A percentile compares a stretch with the other conserved stretches of the same genome.
phyloP scores from a whole-genome alignment of 1,284 basidiomycete genomes.

The Cystobasidiaceae sp. region DNA sequence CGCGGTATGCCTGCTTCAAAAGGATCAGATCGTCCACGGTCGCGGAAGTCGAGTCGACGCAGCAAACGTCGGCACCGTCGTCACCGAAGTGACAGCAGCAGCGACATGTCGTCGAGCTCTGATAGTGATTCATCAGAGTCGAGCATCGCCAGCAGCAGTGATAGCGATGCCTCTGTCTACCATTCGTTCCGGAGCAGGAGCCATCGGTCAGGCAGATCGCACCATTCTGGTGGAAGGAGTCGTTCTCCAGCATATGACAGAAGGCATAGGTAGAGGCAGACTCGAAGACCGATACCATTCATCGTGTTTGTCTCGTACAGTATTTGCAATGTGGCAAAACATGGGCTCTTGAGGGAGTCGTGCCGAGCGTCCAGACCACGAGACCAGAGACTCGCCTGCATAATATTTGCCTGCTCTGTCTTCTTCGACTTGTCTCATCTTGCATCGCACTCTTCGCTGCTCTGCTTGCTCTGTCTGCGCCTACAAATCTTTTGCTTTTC shows the following conservation, averaged over 20 bases:
- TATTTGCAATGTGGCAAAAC: not conserved
- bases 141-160: not conserved
- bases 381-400: too few relatives aligned
- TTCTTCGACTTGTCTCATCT: too few relatives aligned
- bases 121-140: not conserved
- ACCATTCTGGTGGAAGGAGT: not conserved
- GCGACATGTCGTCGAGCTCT: not conserved
- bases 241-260: not conserved
- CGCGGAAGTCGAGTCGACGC: not conserved
- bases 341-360: too few relatives aligned
- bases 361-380: too few relatives aligned
- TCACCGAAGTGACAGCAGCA: not conserved
- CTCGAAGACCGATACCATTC: not conserved
- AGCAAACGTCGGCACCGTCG: not conserved
- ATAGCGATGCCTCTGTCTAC: constrained; percentile 3
- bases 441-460: too few relatives aligned
- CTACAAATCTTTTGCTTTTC: too few relatives aligned
- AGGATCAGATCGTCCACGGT: not conserved
- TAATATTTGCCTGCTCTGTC: too few relatives aligned
- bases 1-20: not conserved
- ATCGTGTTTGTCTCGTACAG: too few relatives aligned
- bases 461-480: too few relatives aligned
- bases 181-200: not conserved
- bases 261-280: not conserved
- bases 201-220: not conserved